Conservation (phyloP, 345 rosid genomes). For the Pistacia vera region DNA sequence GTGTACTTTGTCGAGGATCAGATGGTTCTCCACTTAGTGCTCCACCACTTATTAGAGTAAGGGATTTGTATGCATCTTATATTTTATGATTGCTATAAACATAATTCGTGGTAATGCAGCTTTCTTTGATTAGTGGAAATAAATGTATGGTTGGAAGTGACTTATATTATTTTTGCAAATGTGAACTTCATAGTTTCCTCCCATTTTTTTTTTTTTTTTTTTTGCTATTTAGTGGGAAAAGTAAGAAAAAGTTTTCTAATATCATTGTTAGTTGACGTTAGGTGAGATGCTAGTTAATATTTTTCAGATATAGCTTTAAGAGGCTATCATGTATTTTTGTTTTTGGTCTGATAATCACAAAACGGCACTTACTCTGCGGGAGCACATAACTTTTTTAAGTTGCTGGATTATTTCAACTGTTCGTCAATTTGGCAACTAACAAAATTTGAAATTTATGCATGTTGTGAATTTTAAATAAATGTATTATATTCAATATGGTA, state of each 20-base stretch:
- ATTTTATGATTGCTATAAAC: background rate
- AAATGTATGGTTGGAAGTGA: background rate
- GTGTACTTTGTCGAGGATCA: constrained; percentile 89
- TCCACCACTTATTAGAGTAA: constrained; percentile 81
- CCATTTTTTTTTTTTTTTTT: background rate
- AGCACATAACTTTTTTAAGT: background rate
- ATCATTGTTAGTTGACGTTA: background rate
- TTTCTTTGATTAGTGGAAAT: background rate
- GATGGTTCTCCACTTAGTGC: constrained; percentile 89
- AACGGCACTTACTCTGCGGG: background rate
- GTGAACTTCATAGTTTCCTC: background rate
- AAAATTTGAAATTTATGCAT: background rate
- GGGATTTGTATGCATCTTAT: constrained; percentile 23
- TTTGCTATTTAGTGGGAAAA: background rate
- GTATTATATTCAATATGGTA: background rate
- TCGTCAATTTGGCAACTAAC: background rate
- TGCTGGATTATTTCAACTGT: background rate
- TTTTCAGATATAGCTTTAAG: constrained; percentile 6
- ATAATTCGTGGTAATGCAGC: background rate
- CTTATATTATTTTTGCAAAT: background rate
- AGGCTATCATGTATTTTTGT: background rate
- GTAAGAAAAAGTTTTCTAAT: no score
- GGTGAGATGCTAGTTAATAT: background rate
- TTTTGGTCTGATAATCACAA: background rate
- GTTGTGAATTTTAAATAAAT: background rate